These are phyloP conservation scores for Puccinia polysora DNA, from an alignment of 1,284 basidiomycete genomes.

Conservation along the genomic window DNA sequence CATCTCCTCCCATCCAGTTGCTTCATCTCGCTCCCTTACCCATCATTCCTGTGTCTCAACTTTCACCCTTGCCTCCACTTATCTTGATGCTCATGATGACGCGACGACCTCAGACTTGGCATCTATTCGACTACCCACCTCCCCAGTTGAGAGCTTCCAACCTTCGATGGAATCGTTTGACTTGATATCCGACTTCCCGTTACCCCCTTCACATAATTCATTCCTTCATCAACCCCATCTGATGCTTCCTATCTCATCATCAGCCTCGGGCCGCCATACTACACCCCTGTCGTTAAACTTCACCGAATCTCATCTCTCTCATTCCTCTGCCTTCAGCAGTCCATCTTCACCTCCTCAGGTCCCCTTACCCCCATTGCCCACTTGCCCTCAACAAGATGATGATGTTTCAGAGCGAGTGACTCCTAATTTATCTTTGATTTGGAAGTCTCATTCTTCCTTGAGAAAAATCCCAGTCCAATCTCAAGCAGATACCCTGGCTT, in stretches of 20 bases:
- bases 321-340: not conserved
- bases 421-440: not conserved
- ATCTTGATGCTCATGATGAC: not conserved
- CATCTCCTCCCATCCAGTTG: too few relatives aligned
- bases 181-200: constrained; percentile 8
- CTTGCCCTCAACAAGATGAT: not conserved
- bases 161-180: not conserved
- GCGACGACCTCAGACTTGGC: not conserved
- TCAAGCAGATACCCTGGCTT: not conserved
- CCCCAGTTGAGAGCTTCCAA: not conserved
- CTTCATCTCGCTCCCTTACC: too few relatives aligned
- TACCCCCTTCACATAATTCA: not conserved
- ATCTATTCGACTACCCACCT: constrained; percentile 6
- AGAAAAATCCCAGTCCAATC: not conserved
- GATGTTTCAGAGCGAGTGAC: not conserved
- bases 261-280: not conserved
- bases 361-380: constrained; percentile 23
- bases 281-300: too few relatives aligned
- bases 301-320: not conserved
- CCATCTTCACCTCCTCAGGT: constrained; percentile 21
- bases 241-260: not conserved
- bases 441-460: not conserved
- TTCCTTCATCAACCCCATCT: not conserved
- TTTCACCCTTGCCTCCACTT: constrained; percentile 3
- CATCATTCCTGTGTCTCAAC: not conserved